These are phyloP conservation scores for Andalucia godoyi DNA, from an alignment of 78 protist species.

Conservation along the genomic window DNA sequence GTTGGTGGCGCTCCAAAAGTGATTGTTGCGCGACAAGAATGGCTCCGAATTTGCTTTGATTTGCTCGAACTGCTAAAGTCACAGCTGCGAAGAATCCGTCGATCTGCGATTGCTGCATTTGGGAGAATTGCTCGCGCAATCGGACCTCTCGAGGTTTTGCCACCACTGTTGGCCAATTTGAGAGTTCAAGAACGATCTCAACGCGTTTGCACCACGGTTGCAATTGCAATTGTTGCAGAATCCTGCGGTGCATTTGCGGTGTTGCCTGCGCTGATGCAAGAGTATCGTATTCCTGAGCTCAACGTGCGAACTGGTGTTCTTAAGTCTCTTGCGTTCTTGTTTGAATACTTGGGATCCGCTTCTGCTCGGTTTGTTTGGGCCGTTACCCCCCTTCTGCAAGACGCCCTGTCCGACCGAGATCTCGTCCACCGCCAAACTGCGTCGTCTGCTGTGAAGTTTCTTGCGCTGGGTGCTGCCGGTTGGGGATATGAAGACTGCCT, in stretches of 20 bases:
- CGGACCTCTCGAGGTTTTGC: slow-evolving; percentile 96
- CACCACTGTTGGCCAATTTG: slow-evolving; percentile 92
- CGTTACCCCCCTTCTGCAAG: slow-evolving; percentile 89
- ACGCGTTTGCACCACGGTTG: slow-evolving; percentile 98
- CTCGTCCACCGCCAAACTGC: slow-evolving; percentile 96
- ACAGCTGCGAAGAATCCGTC: slow-evolving; percentile 83
- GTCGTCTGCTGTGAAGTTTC: slow-evolving; percentile 52
- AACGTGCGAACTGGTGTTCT: slow-evolving; percentile 97
- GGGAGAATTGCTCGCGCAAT: slow-evolving; percentile 96
- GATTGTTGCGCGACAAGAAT: slow-evolving; percentile 81
- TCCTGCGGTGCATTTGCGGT: slow-evolving; percentile 94
- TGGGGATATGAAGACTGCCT: slow-evolving; percentile 90
- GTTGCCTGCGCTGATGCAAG: slow-evolving; percentile 94
- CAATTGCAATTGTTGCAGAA: slow-evolving; percentile 98
- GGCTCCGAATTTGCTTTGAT: slow-evolving; percentile 96
- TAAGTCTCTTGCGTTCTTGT: slow-evolving; percentile 92
- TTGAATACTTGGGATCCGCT: slow-evolving; percentile 96
- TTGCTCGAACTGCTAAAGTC: slow-evolving; percentile 94
- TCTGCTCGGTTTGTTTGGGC: slow-evolving; percentile 92
- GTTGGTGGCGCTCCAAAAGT: slow-evolving; percentile 1
- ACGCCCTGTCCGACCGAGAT: slow-evolving; percentile 97
- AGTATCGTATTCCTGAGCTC: slow-evolving; percentile 94
- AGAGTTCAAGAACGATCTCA: slow-evolving; percentile 88
- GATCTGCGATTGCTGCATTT: slow-evolving; percentile 92
- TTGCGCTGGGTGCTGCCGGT: slow-evolving; percentile 72